Base-by-base conservation (phyloP, 257 asterid genomes). In the Avicennia marina region DNA sequence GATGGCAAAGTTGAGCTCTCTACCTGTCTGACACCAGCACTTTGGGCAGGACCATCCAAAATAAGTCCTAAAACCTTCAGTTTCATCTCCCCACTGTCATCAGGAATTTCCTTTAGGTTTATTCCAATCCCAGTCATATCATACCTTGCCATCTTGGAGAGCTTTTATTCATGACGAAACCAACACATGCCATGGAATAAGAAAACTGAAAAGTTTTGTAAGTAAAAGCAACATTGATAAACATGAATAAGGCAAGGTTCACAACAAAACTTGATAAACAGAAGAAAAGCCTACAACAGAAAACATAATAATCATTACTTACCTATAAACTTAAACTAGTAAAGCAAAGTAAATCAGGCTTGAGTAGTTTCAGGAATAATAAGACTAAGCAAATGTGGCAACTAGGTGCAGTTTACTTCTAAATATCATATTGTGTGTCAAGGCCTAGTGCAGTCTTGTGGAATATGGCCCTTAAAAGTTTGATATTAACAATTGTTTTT, bases 121-220 rank as follows among this genome's bases (percentile, higher is more conserved):
- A 91, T 73, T 63, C 98, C 98, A 56, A 91, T 86, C 61, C 97
- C 95, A 62, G 94, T 80, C 84, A 91, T 91, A 75, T 91, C 98
- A 65, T 86, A 91, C 75, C 91, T 83, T 53, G 95, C 95, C 97
- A 91, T 88, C 94, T 89, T 88, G 72, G 98, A 82, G 78, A 91
- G 82, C 98, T 91, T 79, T 80, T 73, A 65, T 67, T 53, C 72
- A 77, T 58, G 81, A 86, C 48, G 78, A 66, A 76, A 79, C 73
- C 78, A 81, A 81, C 74, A 79, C 68, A 81, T 71, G 72, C 75
- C 84, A 78, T 52, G 77, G 83, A 72, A 86, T 71, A 75, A 86
- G 80, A 80, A 75, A 65, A 85, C 88, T 83, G 93, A 72, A 81
- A 74, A 46, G 26, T 56, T 64, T 72, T 57, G 77, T 69, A 67